These are phyloP conservation scores for Sphenostylis stenocarpa DNA, from an alignment of 306 rosid genomes.

Conservation along the genomic window DNA sequence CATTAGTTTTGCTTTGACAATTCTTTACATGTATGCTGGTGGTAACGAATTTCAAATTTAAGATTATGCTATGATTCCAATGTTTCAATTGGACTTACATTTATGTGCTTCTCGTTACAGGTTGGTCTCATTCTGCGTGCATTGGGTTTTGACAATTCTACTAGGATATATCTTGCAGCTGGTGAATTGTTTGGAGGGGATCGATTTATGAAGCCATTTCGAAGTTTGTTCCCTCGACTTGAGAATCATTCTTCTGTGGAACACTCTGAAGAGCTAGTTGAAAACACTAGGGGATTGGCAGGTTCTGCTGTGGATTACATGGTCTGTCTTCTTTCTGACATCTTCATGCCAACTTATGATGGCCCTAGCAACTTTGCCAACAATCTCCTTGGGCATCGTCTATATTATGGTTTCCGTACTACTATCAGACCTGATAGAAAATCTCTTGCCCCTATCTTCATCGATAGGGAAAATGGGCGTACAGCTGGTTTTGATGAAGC, in stretches of 20 bases:
- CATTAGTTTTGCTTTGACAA: conserved; percentile 9
- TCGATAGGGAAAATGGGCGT: conserved; percentile 68
- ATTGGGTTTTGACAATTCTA: conserved; percentile 48
- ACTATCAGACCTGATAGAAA: conserved; percentile 92
- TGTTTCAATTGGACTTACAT: conserved; percentile 15
- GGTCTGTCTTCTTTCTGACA: conserved; percentile 98
- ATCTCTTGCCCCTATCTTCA: conserved; percentile 92
- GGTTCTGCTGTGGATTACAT: conserved; percentile 99
- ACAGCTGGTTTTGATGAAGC: conserved; percentile 75
- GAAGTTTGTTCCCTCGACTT: conserved; percentile 72
- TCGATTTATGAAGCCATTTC: conserved; percentile 84
- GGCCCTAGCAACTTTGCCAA: conserved; percentile 99
- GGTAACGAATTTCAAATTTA: conserved; percentile 8
- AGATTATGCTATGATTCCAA: conserved; percentile 5
- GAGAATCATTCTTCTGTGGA: conserved; percentile 88
- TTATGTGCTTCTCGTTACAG: conserved; percentile 41
- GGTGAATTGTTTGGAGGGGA: conserved; percentile 96
- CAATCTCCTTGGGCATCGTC: conserved; percentile 98
- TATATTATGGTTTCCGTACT: conserved; percentile 92
- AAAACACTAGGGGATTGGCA: conserved; percentile 75
- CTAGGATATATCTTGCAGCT: conserved; percentile 51
- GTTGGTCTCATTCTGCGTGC: conserved; percentile 83
- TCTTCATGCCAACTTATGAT: conserved; percentile 98
- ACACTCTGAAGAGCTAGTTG: conserved; percentile 69
- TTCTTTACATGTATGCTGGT: conserved; percentile 9